A percentile compares a stretch with the other conserved stretches of the same genome.
These are phyloP conservation scores for Vaccinium darrowii DNA, from an alignment of 148 eudicot species.

Conservation along the genomic window DNA sequence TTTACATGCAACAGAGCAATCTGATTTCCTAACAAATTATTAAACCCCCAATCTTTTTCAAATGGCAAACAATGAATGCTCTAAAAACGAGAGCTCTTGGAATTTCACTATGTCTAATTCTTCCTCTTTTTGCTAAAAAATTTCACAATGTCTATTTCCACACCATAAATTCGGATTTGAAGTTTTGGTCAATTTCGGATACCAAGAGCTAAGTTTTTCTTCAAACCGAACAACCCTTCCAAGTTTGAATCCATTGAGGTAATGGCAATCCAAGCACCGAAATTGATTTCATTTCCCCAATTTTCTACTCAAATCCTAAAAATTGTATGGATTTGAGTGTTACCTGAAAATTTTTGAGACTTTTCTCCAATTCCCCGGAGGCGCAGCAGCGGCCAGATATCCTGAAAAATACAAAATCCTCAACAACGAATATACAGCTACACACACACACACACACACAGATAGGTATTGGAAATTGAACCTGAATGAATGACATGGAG, in stretches of 20 bases:
- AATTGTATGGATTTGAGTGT: neutral
- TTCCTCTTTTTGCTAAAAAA: too few relatives aligned
- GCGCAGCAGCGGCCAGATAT: constrained; percentile 25
- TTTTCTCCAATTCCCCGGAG: constrained; percentile 20
- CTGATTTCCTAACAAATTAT: neutral
- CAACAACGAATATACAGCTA: neutral
- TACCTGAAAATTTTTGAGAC: constrained; percentile 33
- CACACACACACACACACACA: neutral
- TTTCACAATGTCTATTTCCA: neutral
- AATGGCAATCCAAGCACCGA: neutral
- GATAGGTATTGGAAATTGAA: constrained; percentile 12
- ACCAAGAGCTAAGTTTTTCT: neutral
- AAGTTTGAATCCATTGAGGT: neutral
- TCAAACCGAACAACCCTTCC: neutral
- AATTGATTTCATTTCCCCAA: neutral
- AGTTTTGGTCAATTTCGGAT: too few relatives aligned
- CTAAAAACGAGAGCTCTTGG: neutral
- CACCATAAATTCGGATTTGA: neutral
- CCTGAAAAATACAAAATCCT: constrained; percentile 26
- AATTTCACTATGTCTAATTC: neutral
- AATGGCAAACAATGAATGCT: neutral
- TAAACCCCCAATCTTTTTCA: neutral
- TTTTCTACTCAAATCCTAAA: neutral
- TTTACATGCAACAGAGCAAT: constrained; percentile 1
- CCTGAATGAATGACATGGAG: constrained; percentile 42